Percentiles rank a stretch among this genome's conserved stretches.
Evolutionary conservation across 75 land plant species (phyloP).

Genomic region (Selaginella tamariscina): DNA sequence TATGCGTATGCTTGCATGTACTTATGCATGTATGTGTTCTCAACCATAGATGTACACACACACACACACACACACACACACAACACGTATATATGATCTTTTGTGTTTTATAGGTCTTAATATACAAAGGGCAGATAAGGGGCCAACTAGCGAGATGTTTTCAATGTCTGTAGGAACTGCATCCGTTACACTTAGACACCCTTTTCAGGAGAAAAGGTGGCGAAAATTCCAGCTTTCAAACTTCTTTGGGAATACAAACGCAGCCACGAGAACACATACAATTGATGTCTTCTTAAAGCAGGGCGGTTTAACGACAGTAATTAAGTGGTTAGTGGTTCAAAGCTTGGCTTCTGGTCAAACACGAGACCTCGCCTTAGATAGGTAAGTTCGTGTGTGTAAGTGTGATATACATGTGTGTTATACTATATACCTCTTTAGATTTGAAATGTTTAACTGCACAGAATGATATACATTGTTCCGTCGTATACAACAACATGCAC

Average conservation of each 20-base stretch:
- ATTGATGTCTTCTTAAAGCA: conserved; percentile 47
- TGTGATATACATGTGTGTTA: too few species aligned
- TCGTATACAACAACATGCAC: background rate
- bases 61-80: conserved; percentile 44
- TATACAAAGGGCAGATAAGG: background rate
- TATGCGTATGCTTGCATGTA: too few species aligned
- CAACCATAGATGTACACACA: too few species aligned
- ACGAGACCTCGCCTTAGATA: conserved; percentile 91
- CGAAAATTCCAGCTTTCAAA: conserved; percentile 70
- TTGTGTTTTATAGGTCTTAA: background rate
- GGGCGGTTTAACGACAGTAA: conserved; percentile 31
- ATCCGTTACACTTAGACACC: conserved; percentile 50
- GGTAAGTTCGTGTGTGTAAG: conserved; percentile 54
- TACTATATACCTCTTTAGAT: background rate
- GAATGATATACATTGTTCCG: background rate
- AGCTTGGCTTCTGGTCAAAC: conserved; percentile 85
- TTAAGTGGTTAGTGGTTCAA: conserved; percentile 69
- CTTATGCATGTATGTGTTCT: too few species aligned
- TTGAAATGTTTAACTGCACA: background rate
- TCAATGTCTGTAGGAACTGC: conserved; percentile 50
- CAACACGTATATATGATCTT: conserved; percentile 50
- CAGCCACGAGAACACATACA: conserved; percentile 44
- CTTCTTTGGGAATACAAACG: conserved; percentile 58
- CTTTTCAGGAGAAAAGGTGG: conserved; percentile 86
- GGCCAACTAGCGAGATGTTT: conserved; percentile 22